A percentile compares a stretch with the other conserved stretches of the same genome.
Conservation (phyloP, 2,329 filamentous ascomycete species). For the Talaromyces sp. region DNA sequence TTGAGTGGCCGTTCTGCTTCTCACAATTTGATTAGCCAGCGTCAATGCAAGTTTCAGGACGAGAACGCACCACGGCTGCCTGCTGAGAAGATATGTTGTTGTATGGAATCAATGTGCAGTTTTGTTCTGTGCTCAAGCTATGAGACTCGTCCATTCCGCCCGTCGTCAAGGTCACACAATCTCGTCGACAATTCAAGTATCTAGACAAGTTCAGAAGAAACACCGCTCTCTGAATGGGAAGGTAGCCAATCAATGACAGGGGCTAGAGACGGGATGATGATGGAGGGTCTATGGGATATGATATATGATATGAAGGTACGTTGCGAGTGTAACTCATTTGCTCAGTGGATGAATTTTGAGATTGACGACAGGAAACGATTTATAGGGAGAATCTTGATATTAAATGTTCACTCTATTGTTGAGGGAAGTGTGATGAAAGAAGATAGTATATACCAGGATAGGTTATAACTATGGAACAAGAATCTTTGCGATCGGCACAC, state of each 20-base stretch:
- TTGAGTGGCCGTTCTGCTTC: slow-evolving; percentile 24
- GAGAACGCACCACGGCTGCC: slow-evolving; percentile 23
- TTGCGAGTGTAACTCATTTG: neutral
- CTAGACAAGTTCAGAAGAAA: neutral
- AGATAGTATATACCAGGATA: slow-evolving; percentile 10
- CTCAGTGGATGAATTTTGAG: neutral
- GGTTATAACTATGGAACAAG: neutral
- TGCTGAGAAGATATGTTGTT: slow-evolving; percentile 25
- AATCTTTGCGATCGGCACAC: slow-evolving; percentile 12
- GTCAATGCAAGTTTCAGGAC: neutral
- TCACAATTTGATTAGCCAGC: neutral
- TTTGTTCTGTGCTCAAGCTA: slow-evolving; percentile 15
- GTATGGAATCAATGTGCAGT: slow-evolving; percentile 12
- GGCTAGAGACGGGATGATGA: neutral
- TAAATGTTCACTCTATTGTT: neutral
- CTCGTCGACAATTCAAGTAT: neutral
- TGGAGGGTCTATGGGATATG: neutral
- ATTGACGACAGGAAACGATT: neutral
- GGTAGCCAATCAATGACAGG: neutral
- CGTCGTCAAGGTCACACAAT: slow-evolving; percentile 3
- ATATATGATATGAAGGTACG: neutral
- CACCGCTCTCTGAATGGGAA: neutral
- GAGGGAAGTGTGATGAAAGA: neutral
- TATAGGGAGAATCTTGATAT: slow-evolving; percentile 4
- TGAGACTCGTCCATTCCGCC: slow-evolving; percentile 16